Evolutionary conservation across 768 basidiomycete genomes (phyloP).

Genomic region (Boletus reticulatus): DNA sequence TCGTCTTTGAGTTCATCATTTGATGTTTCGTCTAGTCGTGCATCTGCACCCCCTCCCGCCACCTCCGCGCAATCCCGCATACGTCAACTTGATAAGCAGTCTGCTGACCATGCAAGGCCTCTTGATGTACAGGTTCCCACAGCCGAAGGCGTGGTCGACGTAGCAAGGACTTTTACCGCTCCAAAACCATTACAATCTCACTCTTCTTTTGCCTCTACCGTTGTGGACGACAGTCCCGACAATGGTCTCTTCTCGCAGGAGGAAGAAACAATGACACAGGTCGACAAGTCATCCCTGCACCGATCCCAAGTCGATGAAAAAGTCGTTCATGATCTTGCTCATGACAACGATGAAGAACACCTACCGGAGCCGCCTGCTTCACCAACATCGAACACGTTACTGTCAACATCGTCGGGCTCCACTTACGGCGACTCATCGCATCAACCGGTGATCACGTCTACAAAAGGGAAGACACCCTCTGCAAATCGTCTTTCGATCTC

Average conservation of each 20-base stretch:
- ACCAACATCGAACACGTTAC: conserved; percentile 49
- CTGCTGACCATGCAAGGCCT: conserved; percentile 47
- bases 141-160: background rate
- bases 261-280: conserved; percentile 19
- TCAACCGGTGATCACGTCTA: conserved; percentile 29
- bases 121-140: conserved; percentile 42
- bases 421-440: conserved; percentile 47
- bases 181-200: conserved; percentile 38
- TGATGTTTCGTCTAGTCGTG: conserved; percentile 48
- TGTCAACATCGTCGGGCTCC: conserved; percentile 32
- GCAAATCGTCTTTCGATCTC: conserved; percentile 92
- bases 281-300: conserved; percentile 23
- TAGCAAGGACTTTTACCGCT: conserved; percentile 6
- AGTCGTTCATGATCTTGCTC: conserved; percentile 7
- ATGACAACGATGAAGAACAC: conserved; percentile 41
- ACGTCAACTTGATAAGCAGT: conserved; percentile 43
- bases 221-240: conserved; percentile 45
- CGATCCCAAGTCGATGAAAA: conserved; percentile 18
- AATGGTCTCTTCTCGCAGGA: conserved; percentile 28
- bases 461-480: conserved; percentile 53
- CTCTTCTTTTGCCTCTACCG: conserved; percentile 50
- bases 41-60: conserved; percentile 31
- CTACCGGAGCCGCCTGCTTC: conserved; percentile 60
- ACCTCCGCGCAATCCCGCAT: conserved; percentile 30
- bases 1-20: conserved; percentile 34